Evolutionary conservation across 2,329 filamentous ascomycete species (phyloP).

Genomic region (Knoxdaviesia capensis): DNA sequence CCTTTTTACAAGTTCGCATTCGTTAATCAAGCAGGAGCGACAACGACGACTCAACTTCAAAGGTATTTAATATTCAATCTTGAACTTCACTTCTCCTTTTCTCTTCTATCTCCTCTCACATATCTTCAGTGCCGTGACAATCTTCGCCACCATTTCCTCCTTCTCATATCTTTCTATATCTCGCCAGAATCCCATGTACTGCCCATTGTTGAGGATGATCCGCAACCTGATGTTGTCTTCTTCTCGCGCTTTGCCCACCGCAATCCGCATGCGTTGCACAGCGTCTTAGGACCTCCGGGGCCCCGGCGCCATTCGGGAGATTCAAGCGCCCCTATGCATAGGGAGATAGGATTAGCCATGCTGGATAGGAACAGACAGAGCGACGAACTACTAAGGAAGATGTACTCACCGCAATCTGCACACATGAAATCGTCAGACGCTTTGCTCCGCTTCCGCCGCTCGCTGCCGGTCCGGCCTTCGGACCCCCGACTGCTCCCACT

Average conservation of each 20-base stretch:
- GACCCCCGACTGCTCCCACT: neutral
- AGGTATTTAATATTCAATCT: too few species aligned
- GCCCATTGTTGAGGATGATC: too few species aligned
- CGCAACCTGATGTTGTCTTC: constrained; percentile 20
- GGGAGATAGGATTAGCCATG: neutral
- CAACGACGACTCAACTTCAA: too few species aligned
- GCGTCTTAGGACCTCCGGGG: constrained; percentile 75
- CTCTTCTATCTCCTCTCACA: too few species aligned
- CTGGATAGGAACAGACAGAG: neutral
- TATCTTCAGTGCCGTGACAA: too few species aligned
- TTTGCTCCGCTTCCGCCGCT: constrained; percentile 81
- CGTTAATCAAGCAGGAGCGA: too few species aligned
- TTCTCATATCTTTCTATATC: too few species aligned
- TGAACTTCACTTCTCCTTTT: too few species aligned
- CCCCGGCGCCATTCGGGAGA: constrained; percentile 95
- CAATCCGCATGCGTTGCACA: constrained; percentile 85
- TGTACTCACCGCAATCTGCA: constrained; percentile 60
- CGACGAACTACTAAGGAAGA: neutral
- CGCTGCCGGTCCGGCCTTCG: constrained; percentile 46
- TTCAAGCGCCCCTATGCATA: constrained; percentile 45
- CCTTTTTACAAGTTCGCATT: too few species aligned
- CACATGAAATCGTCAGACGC: constrained; percentile 78
- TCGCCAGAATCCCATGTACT: too few species aligned
- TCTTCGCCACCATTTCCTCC: too few species aligned
- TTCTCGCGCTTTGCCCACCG: constrained; percentile 68